These are phyloP conservation scores for Globisporangium abappressorium DNA, from an alignment of 352 stramenopile species.

Conservation along the genomic window DNA sequence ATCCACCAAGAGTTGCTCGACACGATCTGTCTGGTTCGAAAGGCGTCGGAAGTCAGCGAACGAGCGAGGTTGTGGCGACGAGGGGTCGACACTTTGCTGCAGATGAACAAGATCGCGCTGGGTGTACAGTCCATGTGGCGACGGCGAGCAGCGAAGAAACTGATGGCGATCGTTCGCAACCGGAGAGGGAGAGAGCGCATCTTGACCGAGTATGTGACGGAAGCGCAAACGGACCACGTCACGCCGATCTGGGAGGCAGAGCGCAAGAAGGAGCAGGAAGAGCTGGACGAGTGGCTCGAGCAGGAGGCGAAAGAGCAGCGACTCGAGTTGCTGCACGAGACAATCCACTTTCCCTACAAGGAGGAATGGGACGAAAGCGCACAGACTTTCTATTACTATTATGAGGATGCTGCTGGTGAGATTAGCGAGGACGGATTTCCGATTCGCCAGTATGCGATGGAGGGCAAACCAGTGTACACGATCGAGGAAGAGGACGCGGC, in stretches of 20 bases:
- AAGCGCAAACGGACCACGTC: slow-evolving; percentile 57
- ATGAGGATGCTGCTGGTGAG: slow-evolving; percentile 14
- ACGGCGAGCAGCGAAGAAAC: slow-evolving; percentile 34
- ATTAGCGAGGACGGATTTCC: not conserved
- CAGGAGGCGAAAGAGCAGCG: slow-evolving; percentile 34
- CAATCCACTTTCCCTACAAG: slow-evolving; percentile 52
- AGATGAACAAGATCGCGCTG: slow-evolving; percentile 36
- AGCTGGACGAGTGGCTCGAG: slow-evolving; percentile 39
- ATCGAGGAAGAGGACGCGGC: slow-evolving; percentile 55
- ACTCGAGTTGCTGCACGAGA: slow-evolving; percentile 31
- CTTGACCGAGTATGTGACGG: slow-evolving; percentile 47
- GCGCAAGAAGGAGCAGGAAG: slow-evolving; percentile 48
- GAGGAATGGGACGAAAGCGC: slow-evolving; percentile 53
- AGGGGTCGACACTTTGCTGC: slow-evolving; percentile 22
- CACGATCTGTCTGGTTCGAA: slow-evolving; percentile 9
- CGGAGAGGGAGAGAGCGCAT: slow-evolving; percentile 7
- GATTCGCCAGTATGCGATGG: slow-evolving; percentile 19
- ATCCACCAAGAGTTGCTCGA: slow-evolving; percentile 20
- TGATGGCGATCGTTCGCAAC: slow-evolving; percentile 37
- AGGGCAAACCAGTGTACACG: slow-evolving; percentile 53
- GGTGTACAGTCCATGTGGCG: slow-evolving; percentile 58
- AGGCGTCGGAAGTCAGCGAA: slow-evolving; percentile 15
- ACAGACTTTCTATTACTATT: slow-evolving; percentile 45
- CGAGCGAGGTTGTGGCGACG: slow-evolving; percentile 29
- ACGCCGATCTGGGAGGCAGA: slow-evolving; percentile 65